Conservation (phyloP, 768 basidiomycete genomes). For the Mycena galopus region DNA sequence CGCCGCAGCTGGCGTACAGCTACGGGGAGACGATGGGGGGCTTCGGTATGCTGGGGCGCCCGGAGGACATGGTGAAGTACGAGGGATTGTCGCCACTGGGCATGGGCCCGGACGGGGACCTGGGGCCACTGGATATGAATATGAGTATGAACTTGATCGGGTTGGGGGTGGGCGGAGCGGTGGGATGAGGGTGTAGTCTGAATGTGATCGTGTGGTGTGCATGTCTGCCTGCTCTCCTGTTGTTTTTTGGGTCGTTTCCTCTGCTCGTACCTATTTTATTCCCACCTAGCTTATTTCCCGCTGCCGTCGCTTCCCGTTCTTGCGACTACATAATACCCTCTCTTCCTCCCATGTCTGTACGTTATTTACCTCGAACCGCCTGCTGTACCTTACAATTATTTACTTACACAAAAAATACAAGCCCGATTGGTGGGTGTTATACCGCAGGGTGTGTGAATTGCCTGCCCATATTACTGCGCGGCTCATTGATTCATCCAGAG, state of each 20-base stretch:
- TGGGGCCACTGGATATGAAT: slow-evolving; percentile 24
- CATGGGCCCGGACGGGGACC: slow-evolving; percentile 27
- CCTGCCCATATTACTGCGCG: no score
- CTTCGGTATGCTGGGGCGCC: slow-evolving; percentile 2
- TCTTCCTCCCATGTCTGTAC: no score
- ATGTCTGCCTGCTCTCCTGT: neutral
- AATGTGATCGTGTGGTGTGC: neutral
- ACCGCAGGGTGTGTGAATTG: no score
- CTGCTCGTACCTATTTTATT: neutral
- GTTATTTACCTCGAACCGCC: no score
- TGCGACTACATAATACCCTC: no score
- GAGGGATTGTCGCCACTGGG: slow-evolving; percentile 16
- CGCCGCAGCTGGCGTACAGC: slow-evolving; percentile 29
- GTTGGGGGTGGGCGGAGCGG: slow-evolving; percentile 32
- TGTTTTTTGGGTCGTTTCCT: neutral
- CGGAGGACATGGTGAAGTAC: slow-evolving; percentile 27
- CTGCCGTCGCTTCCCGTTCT: neutral
- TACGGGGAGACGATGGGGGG: slow-evolving; percentile 31
- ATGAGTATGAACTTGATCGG: slow-evolving; percentile 32
- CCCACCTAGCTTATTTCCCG: neutral
- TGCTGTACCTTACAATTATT: no score
- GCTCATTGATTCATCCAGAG: no score
- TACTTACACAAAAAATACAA: no score
- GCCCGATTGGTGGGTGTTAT: no score
- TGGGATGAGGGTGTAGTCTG: slow-evolving; percentile 36